These are phyloP conservation scores for Apiotrichum akiyoshidainum DNA, from an alignment of 1,284 basidiomycete species.

Conservation along the genomic window DNA sequence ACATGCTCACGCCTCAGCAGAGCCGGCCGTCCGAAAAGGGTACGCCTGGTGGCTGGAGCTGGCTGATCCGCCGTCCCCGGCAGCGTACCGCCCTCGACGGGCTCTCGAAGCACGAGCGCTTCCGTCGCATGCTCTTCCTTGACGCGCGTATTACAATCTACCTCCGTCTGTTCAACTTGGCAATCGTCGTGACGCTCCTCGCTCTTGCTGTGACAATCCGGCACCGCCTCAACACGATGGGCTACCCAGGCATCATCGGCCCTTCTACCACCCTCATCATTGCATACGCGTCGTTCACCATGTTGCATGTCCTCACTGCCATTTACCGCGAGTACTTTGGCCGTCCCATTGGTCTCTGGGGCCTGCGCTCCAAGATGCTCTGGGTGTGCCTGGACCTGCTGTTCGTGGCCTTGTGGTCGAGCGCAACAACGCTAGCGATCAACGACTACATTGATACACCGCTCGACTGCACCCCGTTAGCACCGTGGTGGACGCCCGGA, in stretches of 20 bases:
- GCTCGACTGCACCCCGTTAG: constrained; percentile 50
- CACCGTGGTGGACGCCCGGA: constrained; percentile 41
- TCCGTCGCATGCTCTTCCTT: constrained; percentile 48
- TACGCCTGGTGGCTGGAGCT: neutral
- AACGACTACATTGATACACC: constrained; percentile 59
- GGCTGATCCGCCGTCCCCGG: neutral
- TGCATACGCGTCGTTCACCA: constrained; percentile 53
- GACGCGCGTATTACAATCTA: constrained; percentile 56
- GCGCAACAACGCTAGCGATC: constrained; percentile 51
- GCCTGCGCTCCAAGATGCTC: constrained; percentile 52
- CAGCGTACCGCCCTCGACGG: constrained; percentile 19
- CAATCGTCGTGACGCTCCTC: constrained; percentile 50
- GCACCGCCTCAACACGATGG: constrained; percentile 35
- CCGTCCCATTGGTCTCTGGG: constrained; percentile 58
- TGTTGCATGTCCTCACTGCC: constrained; percentile 53
- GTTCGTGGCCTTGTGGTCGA: constrained; percentile 53
- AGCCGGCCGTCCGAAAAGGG: constrained; percentile 8
- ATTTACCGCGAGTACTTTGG: constrained; percentile 57
- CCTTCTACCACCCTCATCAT: constrained; percentile 55
- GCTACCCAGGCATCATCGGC: constrained; percentile 53
- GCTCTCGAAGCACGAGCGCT: constrained; percentile 33
- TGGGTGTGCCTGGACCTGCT: constrained; percentile 54
- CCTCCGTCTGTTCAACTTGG: constrained; percentile 54
- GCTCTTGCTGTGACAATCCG: constrained; percentile 53
- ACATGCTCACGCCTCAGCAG: constrained; percentile 7